Evolutionary conservation across 768 basidiomycete species (phyloP), one percentile per base, ranked within the genome.

Genomic region (Pulveroboletus ravenelii): DNA sequence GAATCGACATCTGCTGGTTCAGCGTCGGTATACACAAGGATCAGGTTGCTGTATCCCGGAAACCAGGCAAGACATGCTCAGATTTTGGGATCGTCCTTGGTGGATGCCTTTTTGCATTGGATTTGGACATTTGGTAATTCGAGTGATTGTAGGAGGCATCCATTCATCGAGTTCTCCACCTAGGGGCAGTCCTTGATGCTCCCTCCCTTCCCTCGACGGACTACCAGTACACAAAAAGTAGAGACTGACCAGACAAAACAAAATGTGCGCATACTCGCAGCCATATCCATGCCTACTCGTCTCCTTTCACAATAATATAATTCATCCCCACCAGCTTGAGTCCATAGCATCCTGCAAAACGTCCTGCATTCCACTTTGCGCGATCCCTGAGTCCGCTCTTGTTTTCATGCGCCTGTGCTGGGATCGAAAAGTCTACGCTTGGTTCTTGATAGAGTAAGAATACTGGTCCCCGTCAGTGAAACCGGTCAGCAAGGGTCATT

Each of bases 401-500:
- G 53, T 72, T 64, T 53, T 85, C 82, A 0, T 69, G 66, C 4
- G 76, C 78, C 10, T 73, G 66, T 2, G 59, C 31, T 0, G 79
- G 77, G 18, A 85, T 66, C 2, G 41, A 52, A 50, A 80, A 70
- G 0, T 69, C 57, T 15, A 45, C 59, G 10, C 59, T 62, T 4
- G 84, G 83, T 56, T 86, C 84, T 55, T 80, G 72, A 58, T 80
- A 85, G 9, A 85, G 70, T 8, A 85, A 64, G 62, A 85, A 80
- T 12, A 74, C 84, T 74, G 23, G 6, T n/a, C 4, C 43, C 32
- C 31, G 10, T n/a, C 14, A 23, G 25, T 7, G 20, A 27, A 9
- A 17, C 20, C 25, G 10, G 45, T 48, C 46, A 44, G 25, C 31
- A 8, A 37, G 10, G 5, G 25, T 40, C 34, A 3, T 12, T 3